phyloP scores from a whole-genome alignment of 768 basidiomycete species.

The Psilocybe cubensis region DNA sequence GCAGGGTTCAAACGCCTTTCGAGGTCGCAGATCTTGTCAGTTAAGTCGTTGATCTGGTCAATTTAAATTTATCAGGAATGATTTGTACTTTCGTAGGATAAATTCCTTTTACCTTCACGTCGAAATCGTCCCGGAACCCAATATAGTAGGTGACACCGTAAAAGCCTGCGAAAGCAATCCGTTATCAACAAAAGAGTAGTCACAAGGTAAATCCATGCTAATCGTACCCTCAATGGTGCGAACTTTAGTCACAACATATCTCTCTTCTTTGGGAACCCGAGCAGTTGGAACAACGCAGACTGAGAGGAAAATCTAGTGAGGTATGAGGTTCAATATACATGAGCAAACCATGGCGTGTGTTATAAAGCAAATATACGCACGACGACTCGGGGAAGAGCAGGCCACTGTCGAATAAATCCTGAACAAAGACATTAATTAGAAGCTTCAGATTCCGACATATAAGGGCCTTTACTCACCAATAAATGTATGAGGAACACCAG shows the following conservation, averaged over 20 bases:
- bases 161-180: conserved; percentile 44
- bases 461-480: conserved; percentile 34
- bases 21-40: conserved; percentile 52
- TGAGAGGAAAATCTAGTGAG: conserved; percentile 61
- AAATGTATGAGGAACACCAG: conserved; percentile 69
- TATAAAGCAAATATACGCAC: conserved; percentile 40
- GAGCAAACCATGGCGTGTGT: not conserved
- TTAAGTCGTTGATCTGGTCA: conserved; percentile 43
- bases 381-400: conserved; percentile 66
- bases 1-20: conserved; percentile 45
- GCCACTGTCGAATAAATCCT: conserved; percentile 69
- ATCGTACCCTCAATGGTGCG: conserved; percentile 51
- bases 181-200: not conserved
- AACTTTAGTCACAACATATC: conserved; percentile 62
- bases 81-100: not conserved
- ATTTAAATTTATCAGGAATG: not conserved
- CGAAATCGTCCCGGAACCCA: conserved; percentile 67
- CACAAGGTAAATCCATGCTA: not conserved
- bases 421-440: not conserved
- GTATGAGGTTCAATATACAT: not conserved
- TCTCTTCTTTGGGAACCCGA: conserved; percentile 49
- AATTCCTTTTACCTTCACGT: conserved; percentile 39
- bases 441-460: not conserved
- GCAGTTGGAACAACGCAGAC: conserved; percentile 55
- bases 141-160: conserved; percentile 63